Evolutionary conservation across 768 basidiomycete species (phyloP).

Genomic region (Astraeus odoratus): DNA sequence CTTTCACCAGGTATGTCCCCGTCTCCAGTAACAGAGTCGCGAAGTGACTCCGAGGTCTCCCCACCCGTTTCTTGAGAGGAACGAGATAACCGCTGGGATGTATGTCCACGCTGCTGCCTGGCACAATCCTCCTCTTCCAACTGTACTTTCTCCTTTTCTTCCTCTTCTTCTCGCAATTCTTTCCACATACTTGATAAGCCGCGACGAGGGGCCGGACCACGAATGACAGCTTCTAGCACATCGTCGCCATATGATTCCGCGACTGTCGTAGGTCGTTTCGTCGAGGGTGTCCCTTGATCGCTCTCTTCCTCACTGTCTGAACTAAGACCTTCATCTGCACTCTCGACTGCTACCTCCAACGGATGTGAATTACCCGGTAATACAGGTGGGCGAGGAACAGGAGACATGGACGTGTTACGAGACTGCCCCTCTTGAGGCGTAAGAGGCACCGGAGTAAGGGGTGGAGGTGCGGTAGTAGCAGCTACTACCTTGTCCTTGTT

Average conservation of each 20-base stretch:
- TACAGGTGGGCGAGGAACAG: conserved; percentile 10
- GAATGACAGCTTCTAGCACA: conserved; percentile 37
- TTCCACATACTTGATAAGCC: conserved; percentile 11
- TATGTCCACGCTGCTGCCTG: conserved; percentile 26
- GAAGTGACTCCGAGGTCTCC: conserved; percentile 14
- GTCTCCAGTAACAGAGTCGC: background rate
- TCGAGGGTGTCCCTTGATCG: conserved; percentile 7
- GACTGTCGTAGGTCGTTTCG: background rate
- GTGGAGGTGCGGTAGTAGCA: conserved; percentile 5
- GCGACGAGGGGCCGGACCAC: conserved; percentile 29
- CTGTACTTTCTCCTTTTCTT: conserved; percentile 25
- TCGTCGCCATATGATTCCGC: conserved; percentile 8
- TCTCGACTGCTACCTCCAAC: conserved; percentile 32
- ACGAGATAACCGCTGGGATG: conserved; percentile 25
- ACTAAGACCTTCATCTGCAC: conserved; percentile 34
- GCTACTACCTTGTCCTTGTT: conserved; percentile 8
- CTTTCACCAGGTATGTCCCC: background rate
- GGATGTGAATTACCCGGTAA: conserved; percentile 27
- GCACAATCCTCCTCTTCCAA: conserved; percentile 33
- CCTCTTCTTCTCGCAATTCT: conserved; percentile 32
- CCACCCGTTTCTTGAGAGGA: conserved; percentile 27
- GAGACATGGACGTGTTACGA: background rate
- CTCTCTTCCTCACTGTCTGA: conserved; percentile 15
- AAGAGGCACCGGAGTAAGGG: background rate
- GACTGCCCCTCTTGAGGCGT: conserved; percentile 2